These are phyloP conservation scores for Magnolia sinica DNA, from an alignment of 164 flowering plant species.

Conservation along the genomic window DNA sequence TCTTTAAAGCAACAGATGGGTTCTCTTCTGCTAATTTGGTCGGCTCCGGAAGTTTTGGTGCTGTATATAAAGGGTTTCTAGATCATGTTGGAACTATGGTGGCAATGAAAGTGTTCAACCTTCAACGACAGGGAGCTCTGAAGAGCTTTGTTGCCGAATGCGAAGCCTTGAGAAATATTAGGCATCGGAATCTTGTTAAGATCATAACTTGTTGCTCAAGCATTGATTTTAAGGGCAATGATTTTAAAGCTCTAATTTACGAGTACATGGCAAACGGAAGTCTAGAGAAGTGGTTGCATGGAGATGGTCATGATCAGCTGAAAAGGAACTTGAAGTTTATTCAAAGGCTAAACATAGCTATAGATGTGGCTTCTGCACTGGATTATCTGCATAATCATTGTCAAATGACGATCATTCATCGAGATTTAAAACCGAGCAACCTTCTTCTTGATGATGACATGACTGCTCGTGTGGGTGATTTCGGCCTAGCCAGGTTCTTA, in stretches of 20 bases:
- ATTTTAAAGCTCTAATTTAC: neutral
- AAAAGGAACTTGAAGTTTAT: neutral
- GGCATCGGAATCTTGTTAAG: neutral
- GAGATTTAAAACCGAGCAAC: neutral
- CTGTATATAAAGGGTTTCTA: conserved; percentile 3
- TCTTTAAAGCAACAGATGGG: conserved; percentile 10
- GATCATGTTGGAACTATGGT: neutral
- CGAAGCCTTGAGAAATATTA: neutral
- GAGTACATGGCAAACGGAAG: conserved; percentile 6
- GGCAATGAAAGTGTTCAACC: neutral
- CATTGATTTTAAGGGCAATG: neutral
- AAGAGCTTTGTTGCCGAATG: conserved; percentile 9
- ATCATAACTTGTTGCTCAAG: conserved; percentile 8
- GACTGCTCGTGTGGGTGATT: neutral
- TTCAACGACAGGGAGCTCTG: neutral
- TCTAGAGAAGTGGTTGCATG: neutral
- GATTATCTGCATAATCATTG: conserved; percentile 8
- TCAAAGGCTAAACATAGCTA: neutral
- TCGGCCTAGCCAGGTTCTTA: neutral
- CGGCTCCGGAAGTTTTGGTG: conserved; percentile 5
- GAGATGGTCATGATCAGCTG: neutral
- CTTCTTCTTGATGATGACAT: neutral
- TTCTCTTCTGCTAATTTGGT: conserved; percentile 11
- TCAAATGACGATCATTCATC: neutral
- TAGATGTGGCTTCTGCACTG: neutral